Base-by-base conservation (phyloP, 2,329 filamentous ascomycete species). In the Trichoderma sp. region DNA sequence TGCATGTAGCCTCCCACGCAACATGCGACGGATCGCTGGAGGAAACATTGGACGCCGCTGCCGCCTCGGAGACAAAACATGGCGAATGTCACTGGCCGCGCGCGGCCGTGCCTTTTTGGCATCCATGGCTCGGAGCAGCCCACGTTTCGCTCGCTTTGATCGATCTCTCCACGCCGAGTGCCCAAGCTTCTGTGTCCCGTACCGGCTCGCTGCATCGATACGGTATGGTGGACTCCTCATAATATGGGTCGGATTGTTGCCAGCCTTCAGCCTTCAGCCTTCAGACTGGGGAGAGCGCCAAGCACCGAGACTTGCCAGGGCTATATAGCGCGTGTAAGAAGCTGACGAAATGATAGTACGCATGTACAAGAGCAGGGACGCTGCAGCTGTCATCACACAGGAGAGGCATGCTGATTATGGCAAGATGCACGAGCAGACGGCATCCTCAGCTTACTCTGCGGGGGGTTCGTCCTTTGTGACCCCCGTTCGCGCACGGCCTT, bases 381-480 rank as follows among this genome's bases (percentile, higher is more conserved):
- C 37, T 37, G 55, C 64, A 59, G 64, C 64, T 59, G 64, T 67
- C 64, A 67, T 67, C 64, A 59, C 64, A 59, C 64, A 67, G 31
- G 64, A 67, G 55, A 67, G 64, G 58, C 55, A 52, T 29, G 47
- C 64, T 57, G 55, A 37, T 47, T 59, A 33, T 52, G 64, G 64
- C 53, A 59, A 53, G 55, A 67, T 67, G 40, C 35, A 43, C 29
- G 64, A 67, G 55, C 55, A 67, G 55, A 59, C 55, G 35, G 40
- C 64, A 52, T 59, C 37, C 64, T 59, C 64, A 67, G 64, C 64
- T 67, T 67, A 67, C 63, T 59, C 35, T 67, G 63, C 63, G 40
- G 64, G 49, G 64, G 64, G 64, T 59, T 67, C 53, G 64, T 59
- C 27, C 64, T 67, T 13, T 27, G 64, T 59, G 64, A 31, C 61